Evolutionary conservation across 2,329 filamentous ascomycete species (phyloP), one percentile per base, ranked within the genome.

Genomic region (Fusarium tricinctum): DNA sequence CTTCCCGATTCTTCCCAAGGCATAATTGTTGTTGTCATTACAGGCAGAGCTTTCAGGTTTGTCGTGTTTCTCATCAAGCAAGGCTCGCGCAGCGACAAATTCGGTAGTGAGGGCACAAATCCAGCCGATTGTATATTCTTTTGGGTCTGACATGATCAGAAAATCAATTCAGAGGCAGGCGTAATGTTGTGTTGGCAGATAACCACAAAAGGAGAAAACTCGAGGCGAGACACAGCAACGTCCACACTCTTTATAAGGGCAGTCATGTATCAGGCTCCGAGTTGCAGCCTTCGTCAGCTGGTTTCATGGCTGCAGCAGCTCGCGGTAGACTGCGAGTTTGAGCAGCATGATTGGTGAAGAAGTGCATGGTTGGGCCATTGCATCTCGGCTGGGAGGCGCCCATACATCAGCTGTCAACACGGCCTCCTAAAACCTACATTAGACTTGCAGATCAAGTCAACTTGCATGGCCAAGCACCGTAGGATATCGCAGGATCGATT

Each of bases 61-160:
- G 0, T 73, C 73, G 48, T 83, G 77, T 44, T 73, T 38, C 66
- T 82, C 77, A 46, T 84, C 81, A 7, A 83, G 77, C 23, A 82
- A 78, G 0, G 52, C 66, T 33, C 68, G 66, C 4, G 81, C 81
- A 9, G 81, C 80, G 40, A 78, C 73, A 40, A 73, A 75, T 53
- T 84, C 81, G 0, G 68, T 75, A 2, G 15, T 19, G 1, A 83
- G 53, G 13, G 81, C 81, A 56, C 78, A 83, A 7, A 84, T 81
- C 81, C 80, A 83, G 19, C 80, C 81, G 10, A 83, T 73, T 0
- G 74, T 81, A 50, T 83, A 83, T 44, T 71, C 39, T 28, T 65
- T 60, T 3, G 64, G 50, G 62, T 57, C 28, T 20, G 57, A 57
- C 50, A 65, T 65, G 9, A 17, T n/a, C 13, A 26, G 20, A 3